These are phyloP conservation scores for Helotiales sp. DNA, from an alignment of 2,329 filamentous ascomycete species.

Conservation along the genomic window DNA sequence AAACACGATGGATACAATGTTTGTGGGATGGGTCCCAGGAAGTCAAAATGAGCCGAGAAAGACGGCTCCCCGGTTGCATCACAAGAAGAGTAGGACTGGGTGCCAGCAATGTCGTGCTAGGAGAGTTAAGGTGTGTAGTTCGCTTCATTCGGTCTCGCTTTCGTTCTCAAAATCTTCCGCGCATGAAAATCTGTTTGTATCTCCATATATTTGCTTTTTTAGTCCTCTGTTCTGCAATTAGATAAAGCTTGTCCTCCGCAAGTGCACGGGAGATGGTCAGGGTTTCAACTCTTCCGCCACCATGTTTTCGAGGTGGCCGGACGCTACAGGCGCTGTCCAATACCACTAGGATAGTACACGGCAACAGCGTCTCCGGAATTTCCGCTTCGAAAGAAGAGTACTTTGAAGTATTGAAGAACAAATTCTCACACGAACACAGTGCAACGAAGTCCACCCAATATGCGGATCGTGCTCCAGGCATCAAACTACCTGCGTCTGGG, in stretches of 20 bases:
- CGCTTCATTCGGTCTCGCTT: conserved; percentile 3
- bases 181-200: not conserved
- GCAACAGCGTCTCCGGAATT: too few relatives aligned
- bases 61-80: conserved; percentile 18
- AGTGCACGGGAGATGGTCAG: not conserved
- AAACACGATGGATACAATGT: conserved; percentile 4
- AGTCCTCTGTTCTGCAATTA: not conserved
- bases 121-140: conserved; percentile 34
- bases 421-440: conserved; percentile 14
- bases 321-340: too few relatives aligned
- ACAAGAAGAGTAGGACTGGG: conserved; percentile 36
- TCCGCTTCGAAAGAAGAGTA: not conserved
- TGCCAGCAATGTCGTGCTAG: conserved; percentile 35
- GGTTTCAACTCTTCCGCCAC: not conserved
- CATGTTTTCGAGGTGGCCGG: not conserved
- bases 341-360: too few relatives aligned
- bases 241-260: not conserved
- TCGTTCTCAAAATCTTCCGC: not conserved
- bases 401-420: not conserved
- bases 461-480: conserved; percentile 25
- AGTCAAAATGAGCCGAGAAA: conserved; percentile 7
- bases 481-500: conserved; percentile 20
- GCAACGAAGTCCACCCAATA: conserved; percentile 26
- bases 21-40: conserved; percentile 16
- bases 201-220: not conserved